Percentiles rank a stretch among this genome's conserved stretches.
Evolutionary conservation across 106 monocot species (phyloP).

Genomic region (Dioscorea zingiberensis): DNA sequence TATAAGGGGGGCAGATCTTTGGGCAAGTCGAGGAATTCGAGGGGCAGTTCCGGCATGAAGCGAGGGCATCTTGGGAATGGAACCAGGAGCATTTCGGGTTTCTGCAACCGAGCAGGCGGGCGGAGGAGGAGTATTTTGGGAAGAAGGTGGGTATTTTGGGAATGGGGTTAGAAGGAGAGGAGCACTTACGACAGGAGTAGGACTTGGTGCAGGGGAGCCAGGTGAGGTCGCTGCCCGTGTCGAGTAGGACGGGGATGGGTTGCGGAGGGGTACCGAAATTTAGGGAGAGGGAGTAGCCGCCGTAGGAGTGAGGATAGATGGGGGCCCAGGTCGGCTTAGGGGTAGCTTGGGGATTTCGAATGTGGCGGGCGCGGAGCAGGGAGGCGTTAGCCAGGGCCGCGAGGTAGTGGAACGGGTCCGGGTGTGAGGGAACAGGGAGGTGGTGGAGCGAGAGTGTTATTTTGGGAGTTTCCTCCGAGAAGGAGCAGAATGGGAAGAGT

Average conservation of each 20-base stretch:
- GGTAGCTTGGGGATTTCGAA: constrained; percentile 10
- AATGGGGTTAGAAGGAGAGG: constrained; percentile 8
- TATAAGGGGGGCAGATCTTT: constrained; percentile 61
- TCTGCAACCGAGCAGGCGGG: constrained; percentile 72
- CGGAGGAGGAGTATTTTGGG: constrained; percentile 58
- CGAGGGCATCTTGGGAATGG: constrained; percentile 28
- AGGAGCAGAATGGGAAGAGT: neutral
- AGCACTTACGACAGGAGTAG: constrained; percentile 62
- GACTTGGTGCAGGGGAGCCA: constrained; percentile 78
- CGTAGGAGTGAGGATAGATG: constrained; percentile 28
- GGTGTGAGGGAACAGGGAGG: neutral
- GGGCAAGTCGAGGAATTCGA: constrained; percentile 15
- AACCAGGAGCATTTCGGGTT: constrained; percentile 72
- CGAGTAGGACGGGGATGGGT: constrained; percentile 44
- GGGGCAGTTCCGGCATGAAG: constrained; percentile 28
- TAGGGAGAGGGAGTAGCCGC: constrained; percentile 29
- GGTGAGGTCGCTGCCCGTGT: constrained; percentile 67
- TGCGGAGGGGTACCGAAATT: constrained; percentile 28
- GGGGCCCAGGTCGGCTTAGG: neutral
- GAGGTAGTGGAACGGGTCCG: constrained; percentile 1
- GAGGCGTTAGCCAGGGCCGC: constrained; percentile 14
- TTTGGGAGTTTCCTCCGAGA: neutral
- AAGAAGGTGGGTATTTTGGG: constrained; percentile 27
- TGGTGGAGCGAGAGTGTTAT: constrained; percentile 1
- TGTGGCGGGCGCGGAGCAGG: constrained; percentile 24